Percentiles rank a stretch among this genome's conserved stretches.
These are phyloP conservation scores for Sordaria brevicollis DNA, from an alignment of 495 filamentous ascomycete genomes.

Conservation along the genomic window DNA sequence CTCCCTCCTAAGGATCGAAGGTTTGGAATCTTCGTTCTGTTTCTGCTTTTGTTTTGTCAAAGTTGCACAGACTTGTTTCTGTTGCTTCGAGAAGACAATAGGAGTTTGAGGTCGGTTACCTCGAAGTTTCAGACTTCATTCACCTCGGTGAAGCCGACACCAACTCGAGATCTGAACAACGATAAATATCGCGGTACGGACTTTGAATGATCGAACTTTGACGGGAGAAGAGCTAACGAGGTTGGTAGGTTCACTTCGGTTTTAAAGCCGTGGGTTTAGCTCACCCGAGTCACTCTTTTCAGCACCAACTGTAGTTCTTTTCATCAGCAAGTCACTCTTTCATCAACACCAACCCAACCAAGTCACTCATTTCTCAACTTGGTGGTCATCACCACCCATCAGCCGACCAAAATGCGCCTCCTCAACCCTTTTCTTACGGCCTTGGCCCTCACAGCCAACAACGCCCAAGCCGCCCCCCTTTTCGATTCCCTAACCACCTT, in stretches of 20 bases:
- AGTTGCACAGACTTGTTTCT: not conserved
- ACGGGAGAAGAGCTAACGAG: not conserved
- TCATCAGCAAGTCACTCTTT: not conserved
- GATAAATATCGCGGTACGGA: not conserved
- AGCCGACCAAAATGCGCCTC: not conserved
- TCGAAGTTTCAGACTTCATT: not conserved
- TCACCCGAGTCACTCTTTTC: not conserved
- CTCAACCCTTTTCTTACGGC: not conserved
- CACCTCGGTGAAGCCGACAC: not conserved
- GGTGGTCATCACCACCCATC: not conserved
- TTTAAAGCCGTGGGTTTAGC: not conserved
- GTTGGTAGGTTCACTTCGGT: not conserved
- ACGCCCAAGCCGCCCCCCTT: not conserved
- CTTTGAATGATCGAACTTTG: not conserved
- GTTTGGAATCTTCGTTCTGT: not conserved
- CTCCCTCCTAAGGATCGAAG: not conserved
- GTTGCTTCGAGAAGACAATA: not conserved
- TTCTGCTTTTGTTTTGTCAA: not conserved
- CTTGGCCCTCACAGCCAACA: not conserved
- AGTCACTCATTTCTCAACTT: not conserved
- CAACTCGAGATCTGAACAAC: not conserved
- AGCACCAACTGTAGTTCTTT: not conserved
- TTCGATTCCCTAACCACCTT: not conserved
- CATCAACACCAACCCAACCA: not conserved
- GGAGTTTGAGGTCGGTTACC: not conserved